phyloP scores from a whole-genome alignment of 305 asterid species.

The Rubia occidens region DNA sequence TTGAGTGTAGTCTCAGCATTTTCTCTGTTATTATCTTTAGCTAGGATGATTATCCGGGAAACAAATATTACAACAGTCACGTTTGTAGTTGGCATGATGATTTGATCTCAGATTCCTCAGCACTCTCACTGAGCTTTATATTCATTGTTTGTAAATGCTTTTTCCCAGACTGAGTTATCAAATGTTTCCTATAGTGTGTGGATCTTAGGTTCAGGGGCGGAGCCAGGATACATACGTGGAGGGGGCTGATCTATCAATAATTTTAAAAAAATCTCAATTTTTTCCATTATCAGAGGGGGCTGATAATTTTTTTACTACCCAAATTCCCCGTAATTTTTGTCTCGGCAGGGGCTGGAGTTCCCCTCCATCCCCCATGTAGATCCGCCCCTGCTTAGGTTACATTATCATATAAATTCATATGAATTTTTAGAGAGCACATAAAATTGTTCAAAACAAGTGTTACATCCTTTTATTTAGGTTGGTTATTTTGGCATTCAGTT shows the following conservation, averaged over 20 bases:
- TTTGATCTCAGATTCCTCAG: background rate
- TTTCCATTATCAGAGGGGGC: too few relatives aligned
- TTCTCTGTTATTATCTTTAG: slow-evolving; percentile 3
- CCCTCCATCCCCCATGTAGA: too few relatives aligned
- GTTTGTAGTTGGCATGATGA: background rate
- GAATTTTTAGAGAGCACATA: background rate
- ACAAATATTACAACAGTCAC: background rate
- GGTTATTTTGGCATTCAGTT: background rate
- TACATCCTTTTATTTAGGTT: too few relatives aligned
- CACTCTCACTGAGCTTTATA: background rate
- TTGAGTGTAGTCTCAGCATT: slow-evolving; percentile 16
- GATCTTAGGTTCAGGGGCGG: too few relatives aligned
- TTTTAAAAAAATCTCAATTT: too few relatives aligned
- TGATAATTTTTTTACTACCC: too few relatives aligned
- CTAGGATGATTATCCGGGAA: background rate
- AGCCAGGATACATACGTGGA: too few relatives aligned
- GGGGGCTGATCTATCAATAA: too few relatives aligned
- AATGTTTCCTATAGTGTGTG: background rate
- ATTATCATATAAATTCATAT: too few relatives aligned
- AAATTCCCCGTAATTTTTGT: too few relatives aligned
- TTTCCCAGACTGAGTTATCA: background rate
- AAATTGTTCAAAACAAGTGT: background rate
- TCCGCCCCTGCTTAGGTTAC: too few relatives aligned
- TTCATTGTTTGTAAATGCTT: slow-evolving; percentile 1
- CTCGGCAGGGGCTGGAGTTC: too few relatives aligned